phyloP scores from a whole-genome alignment of 2,329 filamentous ascomycete genomes.

The Massarina eburnea region DNA sequence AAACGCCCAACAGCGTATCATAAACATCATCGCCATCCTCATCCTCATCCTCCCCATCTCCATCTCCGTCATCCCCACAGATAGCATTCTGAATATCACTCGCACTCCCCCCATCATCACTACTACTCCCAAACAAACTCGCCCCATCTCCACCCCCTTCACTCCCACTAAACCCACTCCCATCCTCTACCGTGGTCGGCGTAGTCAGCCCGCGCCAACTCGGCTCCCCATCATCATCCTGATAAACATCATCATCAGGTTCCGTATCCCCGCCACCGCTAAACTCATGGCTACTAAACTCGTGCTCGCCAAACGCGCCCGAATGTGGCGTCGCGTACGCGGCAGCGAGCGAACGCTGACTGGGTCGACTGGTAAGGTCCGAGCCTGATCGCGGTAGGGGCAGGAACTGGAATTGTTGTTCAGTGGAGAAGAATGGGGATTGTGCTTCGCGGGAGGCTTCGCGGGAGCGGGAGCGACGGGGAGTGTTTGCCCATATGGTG shows the following conservation, averaged over 20 bases:
- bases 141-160: constrained; percentile 34
- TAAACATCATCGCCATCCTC: constrained; percentile 1
- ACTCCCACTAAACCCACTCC: constrained; percentile 29
- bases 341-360: constrained; percentile 43
- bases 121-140: constrained; percentile 32
- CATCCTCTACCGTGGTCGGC: constrained; percentile 29
- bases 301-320: constrained; percentile 37
- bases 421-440: constrained; percentile 44
- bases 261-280: constrained; percentile 37
- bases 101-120: too few relatives aligned
- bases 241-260: constrained; percentile 37
- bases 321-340: constrained; percentile 78
- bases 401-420: constrained; percentile 12
- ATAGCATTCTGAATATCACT: too few relatives aligned
- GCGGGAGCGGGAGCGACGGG: constrained; percentile 47
- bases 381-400: constrained; percentile 32
- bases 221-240: constrained; percentile 30
- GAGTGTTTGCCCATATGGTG: constrained; percentile 41
- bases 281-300: too few relatives aligned
- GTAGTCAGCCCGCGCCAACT: constrained; percentile 34
- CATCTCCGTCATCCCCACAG: constrained; percentile 1
- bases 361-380: constrained; percentile 43
- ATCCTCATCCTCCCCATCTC: constrained; percentile 9
- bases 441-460: constrained; percentile 48
- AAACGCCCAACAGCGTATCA: constrained; percentile 2